Conservation (phyloP, 1,139 yeast species). For the Scheffersomyces titani region DNA sequence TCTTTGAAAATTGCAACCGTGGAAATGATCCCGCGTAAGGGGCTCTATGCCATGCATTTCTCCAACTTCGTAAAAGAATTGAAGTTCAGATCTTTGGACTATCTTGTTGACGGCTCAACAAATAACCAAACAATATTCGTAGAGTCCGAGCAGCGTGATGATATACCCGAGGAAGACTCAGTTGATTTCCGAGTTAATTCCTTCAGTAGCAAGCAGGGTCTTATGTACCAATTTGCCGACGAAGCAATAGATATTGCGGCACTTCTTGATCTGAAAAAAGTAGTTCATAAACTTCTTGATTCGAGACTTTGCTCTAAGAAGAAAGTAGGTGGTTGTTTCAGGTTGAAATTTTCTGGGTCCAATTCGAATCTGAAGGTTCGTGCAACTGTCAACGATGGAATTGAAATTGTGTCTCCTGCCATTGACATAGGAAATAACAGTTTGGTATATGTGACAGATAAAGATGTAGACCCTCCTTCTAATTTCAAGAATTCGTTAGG, state of each 20-base stretch:
- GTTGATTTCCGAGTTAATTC: conserved; percentile 11
- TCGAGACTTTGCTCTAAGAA: conserved; percentile 38
- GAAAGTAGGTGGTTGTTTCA: conserved; percentile 43
- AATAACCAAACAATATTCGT: conserved; percentile 63
- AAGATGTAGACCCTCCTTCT: conserved; percentile 44
- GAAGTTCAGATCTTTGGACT: conserved; percentile 57
- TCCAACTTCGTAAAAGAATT: conserved; percentile 71
- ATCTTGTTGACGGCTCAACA: conserved; percentile 56
- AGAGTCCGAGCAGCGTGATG: conserved; percentile 42
- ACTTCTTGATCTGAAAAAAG: conserved; percentile 1
- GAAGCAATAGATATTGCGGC: conserved; percentile 39
- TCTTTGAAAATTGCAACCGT: conserved; percentile 27
- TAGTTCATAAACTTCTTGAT: conserved; percentile 19
- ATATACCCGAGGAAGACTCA: conserved; percentile 27
- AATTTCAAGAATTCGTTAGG: conserved; percentile 40
- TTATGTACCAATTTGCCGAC: conserved; percentile 72
- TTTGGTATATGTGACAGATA: conserved; percentile 62
- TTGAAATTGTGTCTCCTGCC: conserved; percentile 39
- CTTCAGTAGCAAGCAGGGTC: conserved; percentile 34
- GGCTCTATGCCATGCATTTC: conserved; percentile 69
- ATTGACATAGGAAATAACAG: conserved; percentile 52
- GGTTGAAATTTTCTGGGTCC: conserved; percentile 45
- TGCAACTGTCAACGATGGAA: conserved; percentile 39
- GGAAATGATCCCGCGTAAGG: conserved; percentile 68
- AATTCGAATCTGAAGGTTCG: conserved; percentile 34